These are phyloP conservation scores for Fusarium veterinarium DNA, from an alignment of 2,329 filamentous ascomycete species.

Conservation along the genomic window DNA sequence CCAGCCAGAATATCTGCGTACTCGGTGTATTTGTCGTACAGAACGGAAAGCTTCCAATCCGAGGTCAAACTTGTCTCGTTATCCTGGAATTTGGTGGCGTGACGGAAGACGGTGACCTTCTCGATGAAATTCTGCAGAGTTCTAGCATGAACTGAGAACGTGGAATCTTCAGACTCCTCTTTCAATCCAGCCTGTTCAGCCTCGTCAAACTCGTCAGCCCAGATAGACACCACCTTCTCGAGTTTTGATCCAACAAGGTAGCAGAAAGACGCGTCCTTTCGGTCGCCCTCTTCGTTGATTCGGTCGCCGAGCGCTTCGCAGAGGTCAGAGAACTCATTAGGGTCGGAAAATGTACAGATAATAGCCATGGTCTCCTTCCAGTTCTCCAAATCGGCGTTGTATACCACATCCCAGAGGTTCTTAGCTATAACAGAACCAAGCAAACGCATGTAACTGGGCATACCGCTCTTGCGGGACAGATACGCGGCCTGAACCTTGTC, in stretches of 20 bases:
- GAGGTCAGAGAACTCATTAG: constrained; percentile 90
- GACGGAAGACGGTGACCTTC: constrained; percentile 96
- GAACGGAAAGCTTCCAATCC: constrained; percentile 86
- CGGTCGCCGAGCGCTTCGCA: constrained; percentile 96
- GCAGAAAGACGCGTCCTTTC: constrained; percentile 96
- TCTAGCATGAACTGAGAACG: constrained; percentile 90
- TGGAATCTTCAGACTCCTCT: constrained; percentile 76
- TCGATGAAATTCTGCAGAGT: constrained; percentile 94
- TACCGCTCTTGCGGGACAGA: constrained; percentile 81
- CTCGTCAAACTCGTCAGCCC: constrained; percentile 90
- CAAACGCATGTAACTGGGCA: constrained; percentile 91
- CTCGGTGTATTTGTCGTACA: constrained; percentile 97
- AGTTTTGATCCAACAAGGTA: constrained; percentile 95
- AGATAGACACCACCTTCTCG: constrained; percentile 96
- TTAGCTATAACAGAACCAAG: constrained; percentile 93
- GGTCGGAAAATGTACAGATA: constrained; percentile 93
- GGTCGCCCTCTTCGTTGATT: constrained; percentile 78
- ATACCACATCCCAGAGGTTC: constrained; percentile 97
- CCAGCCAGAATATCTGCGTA: constrained; percentile 95
- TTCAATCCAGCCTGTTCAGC: constrained; percentile 80
- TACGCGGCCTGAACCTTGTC: constrained; percentile 95
- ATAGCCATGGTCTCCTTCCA: constrained; percentile 99
- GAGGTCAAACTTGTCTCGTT: constrained; percentile 75
- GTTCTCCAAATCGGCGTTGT: constrained; percentile 90
- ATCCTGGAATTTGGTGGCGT: constrained; percentile 92